Base-by-base conservation (phyloP, 164 flowering plant species). In the Liquidambar formosana region DNA sequence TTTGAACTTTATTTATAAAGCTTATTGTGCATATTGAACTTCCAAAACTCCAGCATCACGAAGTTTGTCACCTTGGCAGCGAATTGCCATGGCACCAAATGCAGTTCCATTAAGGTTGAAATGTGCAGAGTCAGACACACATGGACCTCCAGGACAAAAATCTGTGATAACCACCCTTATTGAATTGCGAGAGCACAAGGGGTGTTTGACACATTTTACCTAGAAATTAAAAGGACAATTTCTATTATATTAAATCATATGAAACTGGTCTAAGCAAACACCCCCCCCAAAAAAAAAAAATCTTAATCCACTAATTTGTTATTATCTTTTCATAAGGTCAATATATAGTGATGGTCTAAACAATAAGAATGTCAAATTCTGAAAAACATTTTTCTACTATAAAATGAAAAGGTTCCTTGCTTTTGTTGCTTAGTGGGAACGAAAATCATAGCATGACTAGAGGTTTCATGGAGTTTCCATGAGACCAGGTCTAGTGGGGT, bases 121-220 rank as follows among this genome's bases (percentile, higher is more conserved):
- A 63, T 82, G 85, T 18, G 69, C 74, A 0, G 69, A 26, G 0
- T 76, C 76, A 0, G 73, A n/a, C 15, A 61, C 15, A 54, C 85
- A 82, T 43, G 76, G 41, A 25, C 79, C 73, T 6, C 82, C 84
- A 0, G 78, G 78, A 69, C 82, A 76, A 44, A 56, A 63, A 45
- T 81, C 85, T 4, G 80, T 81, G 49, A 81, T 71, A 0, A 71
- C 73, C 0, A 81, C 80, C 0, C 73, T 81, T 66, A 70, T 77
- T 10, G 82, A 76, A 15, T 57, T 56, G 8, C 80, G 70, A 0
- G 81, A 81, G 57, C 82, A 81, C 10, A 77, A 77, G 8, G 63
- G 61, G 69, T 72, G 67, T 23, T 48, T 33, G 10, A 67, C 70
- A 49, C 83, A 80, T 64, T 80, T 80, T 13, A 80, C 83, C 78